Evolutionary conservation across 768 basidiomycete genomes (phyloP), one percentile per base, ranked within the genome.

Genomic region (Cystofilobasidium bisporidii): DNA sequence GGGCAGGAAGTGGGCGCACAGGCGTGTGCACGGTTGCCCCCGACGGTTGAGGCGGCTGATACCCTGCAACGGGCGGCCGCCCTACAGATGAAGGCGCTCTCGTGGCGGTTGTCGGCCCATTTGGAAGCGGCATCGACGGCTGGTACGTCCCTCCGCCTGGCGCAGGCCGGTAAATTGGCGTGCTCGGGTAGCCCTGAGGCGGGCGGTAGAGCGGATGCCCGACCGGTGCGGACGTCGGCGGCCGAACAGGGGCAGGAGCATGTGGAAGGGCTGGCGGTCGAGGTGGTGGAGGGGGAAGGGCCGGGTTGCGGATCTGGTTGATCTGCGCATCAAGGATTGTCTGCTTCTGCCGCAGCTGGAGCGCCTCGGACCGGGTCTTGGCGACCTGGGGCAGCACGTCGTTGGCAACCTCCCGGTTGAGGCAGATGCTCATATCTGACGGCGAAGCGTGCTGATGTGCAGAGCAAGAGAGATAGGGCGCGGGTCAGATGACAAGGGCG

Each of bases 371-470:
- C 18, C 53, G 53, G 28, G 17, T 28, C 30, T 32, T 56, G 53
- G 28, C 20, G 53, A 56, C 15, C 3, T 3, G 5, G 3, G 53
- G 53, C 17, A 56, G 53, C 8, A 5, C 26, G 30, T 56, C 53
- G 53, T 56, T 32, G 28, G 18, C 53, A 30, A 56, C 18, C 15
- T 28, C 30, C 3, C 53, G 53, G 53, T 4, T 17, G 14, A 56
- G 26, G 28, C 5, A 28, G 30, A 56, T 56, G 53, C 14, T 5
- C 53, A 56, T 56, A 8, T 9, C 53, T 73, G 83, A 83, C 9
- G 83, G 84, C 22, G 82, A 82, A 43, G 79, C 69, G 17, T 84
- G 83, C 89, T 90, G 74, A 18, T n/a, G n/a, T n/a, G n/a, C n/a
- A n/a, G n/a, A n/a, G n/a, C n/a, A n/a, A n/a, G n/a, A n/a, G n/a